phyloP scores from a whole-genome alignment of 1,284 basidiomycete genomes.

The Volvariella surrecta region DNA sequence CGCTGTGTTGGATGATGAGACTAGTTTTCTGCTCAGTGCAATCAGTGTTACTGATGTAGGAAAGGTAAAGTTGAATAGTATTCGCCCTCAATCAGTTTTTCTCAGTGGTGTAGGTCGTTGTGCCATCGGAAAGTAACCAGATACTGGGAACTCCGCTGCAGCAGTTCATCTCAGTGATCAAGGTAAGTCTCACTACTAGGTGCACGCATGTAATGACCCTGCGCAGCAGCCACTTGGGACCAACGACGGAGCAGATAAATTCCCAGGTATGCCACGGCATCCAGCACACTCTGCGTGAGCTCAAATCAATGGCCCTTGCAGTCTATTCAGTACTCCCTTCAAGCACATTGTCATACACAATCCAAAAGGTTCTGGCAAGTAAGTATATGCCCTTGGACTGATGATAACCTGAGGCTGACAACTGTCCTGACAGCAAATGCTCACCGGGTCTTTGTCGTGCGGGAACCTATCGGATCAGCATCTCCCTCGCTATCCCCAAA shows the following conservation, averaged over 20 bases:
- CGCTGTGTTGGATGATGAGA: constrained; percentile 62
- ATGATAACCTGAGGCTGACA: too few relatives aligned
- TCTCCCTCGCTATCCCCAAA: constrained; percentile 34
- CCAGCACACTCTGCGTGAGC: neutral
- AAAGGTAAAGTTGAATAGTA: constrained; percentile 33
- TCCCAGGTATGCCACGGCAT: constrained; percentile 60
- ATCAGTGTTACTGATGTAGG: constrained; percentile 74
- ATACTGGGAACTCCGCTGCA: constrained; percentile 56
- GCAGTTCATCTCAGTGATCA: constrained; percentile 61
- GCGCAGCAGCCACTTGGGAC: constrained; percentile 54
- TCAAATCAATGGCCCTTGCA: constrained; percentile 15
- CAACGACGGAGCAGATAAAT: constrained; percentile 65
- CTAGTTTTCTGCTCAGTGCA: constrained; percentile 53
- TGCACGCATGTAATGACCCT: neutral
- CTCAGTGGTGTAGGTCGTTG: constrained; percentile 42
- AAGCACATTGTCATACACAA: constrained; percentile 54
- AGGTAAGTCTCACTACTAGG: constrained; percentile 30
- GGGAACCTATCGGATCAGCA: constrained; percentile 37
- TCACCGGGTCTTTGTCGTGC: constrained; percentile 69
- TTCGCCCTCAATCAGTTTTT: neutral
- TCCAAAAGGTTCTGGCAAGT: constrained; percentile 76
- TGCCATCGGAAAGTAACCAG: constrained; percentile 67
- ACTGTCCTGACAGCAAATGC: constrained; percentile 46
- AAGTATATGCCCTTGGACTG: constrained; percentile 22
- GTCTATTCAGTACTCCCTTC: constrained; percentile 65